Conservation (phyloP, 768 basidiomycete genomes). For the Lactarius vividus region DNA sequence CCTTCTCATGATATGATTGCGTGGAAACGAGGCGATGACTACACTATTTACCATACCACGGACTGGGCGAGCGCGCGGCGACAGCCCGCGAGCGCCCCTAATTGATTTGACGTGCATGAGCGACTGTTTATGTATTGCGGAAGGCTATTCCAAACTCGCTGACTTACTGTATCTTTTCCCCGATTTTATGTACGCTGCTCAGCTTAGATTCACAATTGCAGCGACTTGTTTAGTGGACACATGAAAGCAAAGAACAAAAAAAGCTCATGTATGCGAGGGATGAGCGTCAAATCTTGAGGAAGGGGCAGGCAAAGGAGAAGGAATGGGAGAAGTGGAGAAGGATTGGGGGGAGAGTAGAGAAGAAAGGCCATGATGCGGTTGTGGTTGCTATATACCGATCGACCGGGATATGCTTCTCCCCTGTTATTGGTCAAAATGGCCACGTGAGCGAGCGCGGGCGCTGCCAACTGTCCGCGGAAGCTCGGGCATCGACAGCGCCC, state of each 20-base stretch:
- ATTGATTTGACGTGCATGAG: conserved; percentile 19
- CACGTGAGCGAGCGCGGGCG: conserved; percentile 20
- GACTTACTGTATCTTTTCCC: conserved; percentile 22
- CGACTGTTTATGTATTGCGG: conserved; percentile 18
- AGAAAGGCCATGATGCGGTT: conserved; percentile 21
- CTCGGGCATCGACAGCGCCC: background rate
- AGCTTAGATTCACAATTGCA: conserved; percentile 24
- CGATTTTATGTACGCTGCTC: conserved; percentile 23
- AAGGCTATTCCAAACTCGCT: conserved; percentile 8
- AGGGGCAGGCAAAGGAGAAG: background rate
- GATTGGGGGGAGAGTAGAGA: conserved; percentile 11
- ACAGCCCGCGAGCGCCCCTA: conserved; percentile 3
- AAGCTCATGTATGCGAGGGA: background rate
- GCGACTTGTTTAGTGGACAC: conserved; percentile 10
- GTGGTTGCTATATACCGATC: conserved; percentile 29
- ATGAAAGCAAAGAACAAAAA: background rate
- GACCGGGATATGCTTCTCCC: conserved; percentile 21
- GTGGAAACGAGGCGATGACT: conserved; percentile 6
- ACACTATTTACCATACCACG: conserved; percentile 15
- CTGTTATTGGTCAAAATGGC: conserved; percentile 6
- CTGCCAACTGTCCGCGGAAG: conserved; percentile 6
- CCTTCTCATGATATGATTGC: conserved; percentile 27
- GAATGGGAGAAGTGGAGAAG: conserved; percentile 5
- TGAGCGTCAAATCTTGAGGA: background rate
- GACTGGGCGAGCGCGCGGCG: conserved; percentile 3